Conservation (phyloP, 257 asterid genomes). For the Phtheirospermum japonicum region DNA sequence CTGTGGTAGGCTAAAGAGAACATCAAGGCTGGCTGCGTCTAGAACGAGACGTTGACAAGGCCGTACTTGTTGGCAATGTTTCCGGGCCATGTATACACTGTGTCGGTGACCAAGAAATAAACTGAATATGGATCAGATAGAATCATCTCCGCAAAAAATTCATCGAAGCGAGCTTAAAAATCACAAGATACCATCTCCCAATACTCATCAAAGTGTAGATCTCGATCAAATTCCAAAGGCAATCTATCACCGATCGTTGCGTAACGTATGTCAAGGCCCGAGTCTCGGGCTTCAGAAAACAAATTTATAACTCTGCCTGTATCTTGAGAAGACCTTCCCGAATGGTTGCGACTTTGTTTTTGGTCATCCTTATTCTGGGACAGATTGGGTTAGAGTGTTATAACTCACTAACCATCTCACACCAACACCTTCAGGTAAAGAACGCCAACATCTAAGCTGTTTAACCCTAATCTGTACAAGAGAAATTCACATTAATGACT, state of each 20-base stretch:
- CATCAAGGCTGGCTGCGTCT: constrained; percentile 40
- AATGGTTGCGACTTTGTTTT: too few relatives aligned
- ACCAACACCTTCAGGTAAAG: too few relatives aligned
- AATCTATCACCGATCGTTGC: constrained; percentile 47
- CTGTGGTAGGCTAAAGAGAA: constrained; percentile 34
- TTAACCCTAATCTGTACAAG: too few relatives aligned
- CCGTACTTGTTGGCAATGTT: constrained; percentile 38
- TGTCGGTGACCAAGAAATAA: constrained; percentile 46
- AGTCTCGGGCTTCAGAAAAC: constrained; percentile 34
- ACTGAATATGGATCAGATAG: constrained; percentile 31
- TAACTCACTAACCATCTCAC: too few relatives aligned
- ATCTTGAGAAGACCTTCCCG: too few relatives aligned
- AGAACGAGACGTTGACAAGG: constrained; percentile 37
- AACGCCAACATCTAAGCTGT: too few relatives aligned
- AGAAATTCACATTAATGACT: too few relatives aligned
- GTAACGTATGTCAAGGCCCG: constrained; percentile 55
- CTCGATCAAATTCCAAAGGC: constrained; percentile 40
- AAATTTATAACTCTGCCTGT: too few relatives aligned
- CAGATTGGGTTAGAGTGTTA: too few relatives aligned
- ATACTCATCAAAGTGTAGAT: constrained; percentile 15
- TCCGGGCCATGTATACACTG: constrained; percentile 33
- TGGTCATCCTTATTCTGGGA: too few relatives aligned
- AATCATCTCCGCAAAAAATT: constrained; percentile 35
- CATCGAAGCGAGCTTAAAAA: constrained; percentile 42
- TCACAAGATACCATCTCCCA: constrained; percentile 35